Percentiles rank a stretch among this genome's conserved stretches.
Evolutionary conservation across 78 protist species (phyloP).

Genomic region (Dictyostelium purpureum): DNA sequence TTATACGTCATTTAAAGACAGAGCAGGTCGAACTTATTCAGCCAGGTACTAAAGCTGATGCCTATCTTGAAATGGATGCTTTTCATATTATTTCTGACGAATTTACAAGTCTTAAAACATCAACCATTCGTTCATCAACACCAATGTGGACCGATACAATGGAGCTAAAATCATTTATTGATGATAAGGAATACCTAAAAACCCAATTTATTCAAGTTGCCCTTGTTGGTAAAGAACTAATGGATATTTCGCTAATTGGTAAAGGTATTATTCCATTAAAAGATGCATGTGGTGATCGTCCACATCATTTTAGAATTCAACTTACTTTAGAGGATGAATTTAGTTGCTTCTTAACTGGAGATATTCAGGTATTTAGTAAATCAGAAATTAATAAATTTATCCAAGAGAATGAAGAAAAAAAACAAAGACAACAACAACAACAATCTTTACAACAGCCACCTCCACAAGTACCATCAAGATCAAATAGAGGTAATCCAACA

Average conservation of each 20-base stretch:
- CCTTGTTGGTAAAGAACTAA: conserved; percentile 9
- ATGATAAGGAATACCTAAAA: conserved; percentile 68
- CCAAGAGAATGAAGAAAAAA: background rate
- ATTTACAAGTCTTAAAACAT: background rate
- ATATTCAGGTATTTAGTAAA: conserved; percentile 50
- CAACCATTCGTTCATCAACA: background rate
- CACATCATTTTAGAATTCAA: conserved; percentile 38
- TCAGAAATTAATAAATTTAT: conserved; percentile 28
- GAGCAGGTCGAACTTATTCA: conserved; percentile 46
- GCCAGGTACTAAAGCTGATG: conserved; percentile 25
- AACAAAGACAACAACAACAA: background rate
- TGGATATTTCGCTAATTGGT: conserved; percentile 52
- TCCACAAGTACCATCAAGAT: conserved; percentile 47
- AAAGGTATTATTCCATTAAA: conserved; percentile 46
- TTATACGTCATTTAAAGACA: background rate
- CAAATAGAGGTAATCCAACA: background rate
- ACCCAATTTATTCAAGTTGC: conserved; percentile 70
- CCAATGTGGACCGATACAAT: conserved; percentile 51
- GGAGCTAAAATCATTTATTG: conserved; percentile 58
- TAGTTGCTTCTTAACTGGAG: conserved; percentile 35
- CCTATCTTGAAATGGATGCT: conserved; percentile 45
- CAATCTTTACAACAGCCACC: conserved; percentile 33
- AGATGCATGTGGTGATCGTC: conserved; percentile 48
- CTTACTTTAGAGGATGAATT: conserved; percentile 40
- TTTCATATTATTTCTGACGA: conserved; percentile 40